These are phyloP conservation scores for Colletotrichum lupini DNA, from an alignment of 2,329 filamentous ascomycete genomes.

Conservation along the genomic window DNA sequence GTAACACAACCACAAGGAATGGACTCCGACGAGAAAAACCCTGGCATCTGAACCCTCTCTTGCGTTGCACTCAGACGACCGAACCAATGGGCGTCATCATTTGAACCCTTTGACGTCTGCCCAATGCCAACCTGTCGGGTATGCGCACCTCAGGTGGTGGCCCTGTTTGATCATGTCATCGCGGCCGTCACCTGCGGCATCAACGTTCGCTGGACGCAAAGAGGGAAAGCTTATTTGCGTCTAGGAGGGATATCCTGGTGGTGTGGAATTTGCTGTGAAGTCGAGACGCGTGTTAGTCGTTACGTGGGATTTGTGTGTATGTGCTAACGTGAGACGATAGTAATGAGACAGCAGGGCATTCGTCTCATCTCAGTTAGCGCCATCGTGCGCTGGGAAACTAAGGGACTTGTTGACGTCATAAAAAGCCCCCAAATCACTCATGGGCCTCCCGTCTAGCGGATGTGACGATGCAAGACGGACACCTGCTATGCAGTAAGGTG, in stretches of 20 bases:
- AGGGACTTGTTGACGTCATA: conserved; percentile 32
- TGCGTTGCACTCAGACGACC: neutral
- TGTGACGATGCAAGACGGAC: conserved; percentile 9
- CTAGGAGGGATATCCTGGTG: conserved; percentile 19
- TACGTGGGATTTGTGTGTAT: no score
- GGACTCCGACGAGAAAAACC: neutral
- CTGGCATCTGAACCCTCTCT: no score
- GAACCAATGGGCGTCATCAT: neutral
- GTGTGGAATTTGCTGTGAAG: neutral
- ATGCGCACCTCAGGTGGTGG: neutral
- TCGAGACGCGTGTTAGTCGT: neutral
- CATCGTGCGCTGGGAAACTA: conserved; percentile 17
- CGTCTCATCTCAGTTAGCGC: conserved; percentile 28
- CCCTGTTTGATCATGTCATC: conserved; percentile 6
- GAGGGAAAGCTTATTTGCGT: conserved; percentile 14
- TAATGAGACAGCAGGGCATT: neutral
- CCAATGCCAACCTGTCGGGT: neutral
- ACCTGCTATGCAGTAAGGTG: no score
- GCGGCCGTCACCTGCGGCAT: conserved; percentile 11
- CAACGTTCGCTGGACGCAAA: neutral
- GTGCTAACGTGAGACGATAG: neutral
- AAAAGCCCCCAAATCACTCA: neutral
- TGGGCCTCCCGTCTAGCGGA: conserved; percentile 17
- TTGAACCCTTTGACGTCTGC: neutral
- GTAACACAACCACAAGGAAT: neutral